Evolutionary conservation across 345 rosid genomes (phyloP).

Genomic region (Aethionema arabicum): DNA sequence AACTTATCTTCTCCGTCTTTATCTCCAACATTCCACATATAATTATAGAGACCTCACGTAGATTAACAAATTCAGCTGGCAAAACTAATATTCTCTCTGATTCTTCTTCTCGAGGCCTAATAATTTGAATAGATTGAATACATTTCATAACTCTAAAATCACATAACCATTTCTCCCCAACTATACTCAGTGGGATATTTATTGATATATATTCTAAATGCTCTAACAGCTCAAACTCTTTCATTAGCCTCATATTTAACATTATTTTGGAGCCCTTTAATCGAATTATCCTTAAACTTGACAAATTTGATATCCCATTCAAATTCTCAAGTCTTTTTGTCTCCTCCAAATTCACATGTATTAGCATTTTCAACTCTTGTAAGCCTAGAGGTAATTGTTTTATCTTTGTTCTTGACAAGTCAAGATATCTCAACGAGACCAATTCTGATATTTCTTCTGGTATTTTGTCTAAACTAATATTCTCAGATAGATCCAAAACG

Average conservation of each 20-base stretch:
- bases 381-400: not conserved
- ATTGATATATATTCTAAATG: not conserved
- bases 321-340: not conserved
- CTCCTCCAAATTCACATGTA: not conserved
- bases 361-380: slow-evolving; percentile 5
- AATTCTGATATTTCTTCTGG: slow-evolving; percentile 18
- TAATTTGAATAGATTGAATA: not conserved
- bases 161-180: not conserved
- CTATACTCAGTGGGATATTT: not conserved
- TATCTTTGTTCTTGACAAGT: slow-evolving; percentile 6
- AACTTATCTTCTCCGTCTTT: not conserved
- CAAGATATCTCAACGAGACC: slow-evolving; percentile 17
- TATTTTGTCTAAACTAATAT: not conserved
- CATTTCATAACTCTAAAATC: not conserved
- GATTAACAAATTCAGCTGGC: no score
- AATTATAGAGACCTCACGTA: not conserved
- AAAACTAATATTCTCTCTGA: not conserved
- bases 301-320: slow-evolving; percentile 3
- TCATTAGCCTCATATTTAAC: slow-evolving; percentile 1
- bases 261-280: not conserved
- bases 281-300: slow-evolving; percentile 4
- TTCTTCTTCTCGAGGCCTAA: not conserved
- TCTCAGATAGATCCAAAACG: slow-evolving; percentile 37
- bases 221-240: slow-evolving; percentile 13
- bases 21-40: not conserved